Conservation (phyloP, 2,329 filamentous ascomycete species). For the Ceratocystis huliohia region DNA sequence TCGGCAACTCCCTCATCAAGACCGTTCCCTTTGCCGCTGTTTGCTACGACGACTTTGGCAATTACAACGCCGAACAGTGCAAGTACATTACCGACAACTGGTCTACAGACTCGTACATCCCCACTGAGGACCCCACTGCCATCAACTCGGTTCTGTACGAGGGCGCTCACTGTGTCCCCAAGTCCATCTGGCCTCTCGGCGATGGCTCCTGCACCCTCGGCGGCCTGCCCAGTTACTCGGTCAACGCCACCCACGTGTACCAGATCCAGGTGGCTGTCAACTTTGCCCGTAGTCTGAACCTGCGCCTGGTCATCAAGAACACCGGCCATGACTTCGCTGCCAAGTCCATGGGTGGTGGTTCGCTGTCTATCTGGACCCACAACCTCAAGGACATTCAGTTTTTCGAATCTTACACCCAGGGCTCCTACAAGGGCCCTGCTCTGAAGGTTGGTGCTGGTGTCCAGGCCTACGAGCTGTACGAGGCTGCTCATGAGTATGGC, state of each 20-base stretch:
- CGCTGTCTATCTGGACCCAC: slow-evolving; percentile 32
- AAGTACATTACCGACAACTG: slow-evolving; percentile 25
- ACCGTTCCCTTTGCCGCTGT: slow-evolving; percentile 27
- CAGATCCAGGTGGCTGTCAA: slow-evolving; percentile 37
- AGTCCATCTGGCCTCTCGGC: slow-evolving; percentile 24
- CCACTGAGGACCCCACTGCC: slow-evolving; percentile 21
- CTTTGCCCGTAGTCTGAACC: slow-evolving; percentile 35
- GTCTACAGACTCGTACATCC: slow-evolving; percentile 18
- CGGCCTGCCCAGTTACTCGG: slow-evolving; percentile 33
- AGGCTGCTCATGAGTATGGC: slow-evolving; percentile 27
- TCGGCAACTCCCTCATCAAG: slow-evolving; percentile 27
- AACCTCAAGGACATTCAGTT: slow-evolving; percentile 32
- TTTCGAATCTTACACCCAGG: slow-evolving; percentile 30
- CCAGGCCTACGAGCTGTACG: slow-evolving; percentile 35
- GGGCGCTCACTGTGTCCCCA: slow-evolving; percentile 17
- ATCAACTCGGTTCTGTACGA: slow-evolving; percentile 24
- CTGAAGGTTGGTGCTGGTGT: slow-evolving; percentile 44
- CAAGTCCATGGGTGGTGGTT: slow-evolving; percentile 31
- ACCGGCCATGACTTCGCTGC: slow-evolving; percentile 41
- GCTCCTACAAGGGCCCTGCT: slow-evolving; percentile 37
- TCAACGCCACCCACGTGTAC: slow-evolving; percentile 32
- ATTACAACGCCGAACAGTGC: slow-evolving; percentile 26
- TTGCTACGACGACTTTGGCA: slow-evolving; percentile 24
- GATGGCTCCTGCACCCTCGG: slow-evolving; percentile 30
- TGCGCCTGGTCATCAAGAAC: slow-evolving; percentile 40